phyloP scores from a whole-genome alignment of 306 rosid genomes.

The Quercus mongolica region DNA sequence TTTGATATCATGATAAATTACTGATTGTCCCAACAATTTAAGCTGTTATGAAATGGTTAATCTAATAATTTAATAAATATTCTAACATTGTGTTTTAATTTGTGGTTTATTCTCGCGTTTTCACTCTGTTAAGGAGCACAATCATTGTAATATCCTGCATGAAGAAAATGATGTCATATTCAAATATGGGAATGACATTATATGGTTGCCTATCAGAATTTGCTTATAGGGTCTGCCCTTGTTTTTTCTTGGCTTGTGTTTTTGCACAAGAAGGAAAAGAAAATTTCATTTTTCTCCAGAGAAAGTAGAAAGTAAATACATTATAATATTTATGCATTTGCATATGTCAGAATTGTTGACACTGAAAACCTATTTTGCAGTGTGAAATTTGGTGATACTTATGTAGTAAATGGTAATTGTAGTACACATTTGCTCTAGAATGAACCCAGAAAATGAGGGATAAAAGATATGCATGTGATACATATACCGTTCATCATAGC shows the following conservation, averaged over 20 bases:
- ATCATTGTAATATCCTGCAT: not conserved
- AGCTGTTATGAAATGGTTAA: no score
- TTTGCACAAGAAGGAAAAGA: not conserved
- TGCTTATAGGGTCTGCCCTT: not conserved
- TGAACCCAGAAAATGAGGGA: not conserved
- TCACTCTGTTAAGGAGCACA: not conserved
- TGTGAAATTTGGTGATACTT: not conserved
- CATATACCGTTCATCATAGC: not conserved
- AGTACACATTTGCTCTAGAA: not conserved
- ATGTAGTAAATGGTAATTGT: not conserved
- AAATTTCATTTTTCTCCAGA: not conserved
- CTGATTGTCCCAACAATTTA: no score
- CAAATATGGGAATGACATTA: not conserved
- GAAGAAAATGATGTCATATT: not conserved
- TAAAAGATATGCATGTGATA: not conserved
- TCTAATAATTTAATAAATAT: no score
- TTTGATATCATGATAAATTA: no score
- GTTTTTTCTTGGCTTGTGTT: not conserved
- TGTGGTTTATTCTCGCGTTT: not conserved
- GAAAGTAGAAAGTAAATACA: not conserved
- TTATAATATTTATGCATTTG: not conserved
- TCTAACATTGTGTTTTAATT: not conserved
- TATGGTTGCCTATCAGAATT: not conserved
- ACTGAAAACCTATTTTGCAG: not conserved
- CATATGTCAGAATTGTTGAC: not conserved